phyloP scores from a whole-genome alignment of 1,139 yeast species.

The Nakaseomyces nivariensis region DNA sequence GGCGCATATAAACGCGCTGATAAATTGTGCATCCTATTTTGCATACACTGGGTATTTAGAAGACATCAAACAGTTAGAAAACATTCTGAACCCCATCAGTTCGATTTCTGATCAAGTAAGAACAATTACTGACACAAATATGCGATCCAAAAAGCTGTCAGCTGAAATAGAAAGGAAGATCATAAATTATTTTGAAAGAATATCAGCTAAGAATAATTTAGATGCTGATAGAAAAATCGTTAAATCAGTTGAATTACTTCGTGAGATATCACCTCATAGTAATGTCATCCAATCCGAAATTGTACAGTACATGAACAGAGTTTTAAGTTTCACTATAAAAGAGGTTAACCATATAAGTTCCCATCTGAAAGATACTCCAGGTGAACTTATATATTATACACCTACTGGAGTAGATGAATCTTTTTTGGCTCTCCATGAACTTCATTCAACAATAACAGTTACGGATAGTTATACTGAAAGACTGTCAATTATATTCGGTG shows the following conservation, averaged over 20 bases:
- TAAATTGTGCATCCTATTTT: neutral
- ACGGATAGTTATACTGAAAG: neutral
- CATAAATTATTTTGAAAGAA: neutral
- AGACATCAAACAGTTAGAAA: conserved; percentile 24
- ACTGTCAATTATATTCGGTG: neutral
- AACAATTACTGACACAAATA: neutral
- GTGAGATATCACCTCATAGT: neutral
- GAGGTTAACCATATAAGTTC: neutral
- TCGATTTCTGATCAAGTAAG: neutral
- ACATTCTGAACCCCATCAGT: neutral
- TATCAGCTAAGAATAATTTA: neutral
- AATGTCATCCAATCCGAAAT: neutral
- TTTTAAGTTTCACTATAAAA: neutral
- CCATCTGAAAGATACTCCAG: neutral
- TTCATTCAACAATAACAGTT: neutral
- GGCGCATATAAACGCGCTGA: neutral
- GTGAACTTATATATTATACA: neutral
- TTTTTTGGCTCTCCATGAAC: neutral
- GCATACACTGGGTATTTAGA: neutral
- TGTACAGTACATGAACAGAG: neutral
- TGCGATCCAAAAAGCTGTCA: neutral
- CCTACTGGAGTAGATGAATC: neutral
- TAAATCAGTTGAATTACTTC: neutral
- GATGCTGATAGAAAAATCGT: neutral
- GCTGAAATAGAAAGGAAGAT: neutral